Conservation (phyloP, 495 filamentous ascomycete species). For the Aspergillus kassunensis region DNA sequence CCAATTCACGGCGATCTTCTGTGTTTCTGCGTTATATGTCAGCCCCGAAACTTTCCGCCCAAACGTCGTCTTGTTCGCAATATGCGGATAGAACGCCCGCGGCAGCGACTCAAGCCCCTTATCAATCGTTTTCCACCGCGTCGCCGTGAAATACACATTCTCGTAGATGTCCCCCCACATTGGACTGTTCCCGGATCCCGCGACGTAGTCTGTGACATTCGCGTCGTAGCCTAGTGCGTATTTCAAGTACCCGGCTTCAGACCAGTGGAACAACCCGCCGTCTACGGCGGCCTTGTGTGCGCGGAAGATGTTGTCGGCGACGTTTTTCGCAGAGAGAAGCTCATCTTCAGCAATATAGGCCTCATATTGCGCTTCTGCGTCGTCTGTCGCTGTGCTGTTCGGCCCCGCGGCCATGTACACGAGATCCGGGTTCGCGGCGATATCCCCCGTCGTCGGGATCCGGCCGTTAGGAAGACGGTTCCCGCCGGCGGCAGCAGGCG, state of each 20-base stretch:
- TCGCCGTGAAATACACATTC: constrained; percentile 55
- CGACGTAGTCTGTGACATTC: constrained; percentile 53
- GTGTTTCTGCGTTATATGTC: constrained; percentile 34
- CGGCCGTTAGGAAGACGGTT: constrained; percentile 48
- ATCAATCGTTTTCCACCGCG: constrained; percentile 61
- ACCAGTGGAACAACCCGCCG: constrained; percentile 48
- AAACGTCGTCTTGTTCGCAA: constrained; percentile 52
- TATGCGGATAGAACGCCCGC: constrained; percentile 55
- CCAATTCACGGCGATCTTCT: constrained; percentile 48
- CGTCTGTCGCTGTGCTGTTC: constrained; percentile 31
- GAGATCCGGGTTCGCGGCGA: constrained; percentile 29
- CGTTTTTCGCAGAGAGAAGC: constrained; percentile 29
- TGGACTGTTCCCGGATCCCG: constrained; percentile 17
- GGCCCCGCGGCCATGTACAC: constrained; percentile 26
- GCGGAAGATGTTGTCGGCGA: constrained; percentile 58
- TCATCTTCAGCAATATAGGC: constrained; percentile 22
- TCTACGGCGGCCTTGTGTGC: constrained; percentile 50
- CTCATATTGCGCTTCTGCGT: constrained; percentile 33
- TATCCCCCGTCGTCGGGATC: constrained; percentile 35
- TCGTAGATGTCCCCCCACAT: constrained; percentile 42
- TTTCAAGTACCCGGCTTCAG: constrained; percentile 58
- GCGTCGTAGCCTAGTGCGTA: constrained; percentile 51
- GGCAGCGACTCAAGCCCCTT: constrained; percentile 59
- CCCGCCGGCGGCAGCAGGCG: constrained; percentile 47
- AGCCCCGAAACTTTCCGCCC: constrained; percentile 47